Conservation (phyloP, 495 filamentous ascomycete genomes). For the Clohesyomyces aquaticus region DNA sequence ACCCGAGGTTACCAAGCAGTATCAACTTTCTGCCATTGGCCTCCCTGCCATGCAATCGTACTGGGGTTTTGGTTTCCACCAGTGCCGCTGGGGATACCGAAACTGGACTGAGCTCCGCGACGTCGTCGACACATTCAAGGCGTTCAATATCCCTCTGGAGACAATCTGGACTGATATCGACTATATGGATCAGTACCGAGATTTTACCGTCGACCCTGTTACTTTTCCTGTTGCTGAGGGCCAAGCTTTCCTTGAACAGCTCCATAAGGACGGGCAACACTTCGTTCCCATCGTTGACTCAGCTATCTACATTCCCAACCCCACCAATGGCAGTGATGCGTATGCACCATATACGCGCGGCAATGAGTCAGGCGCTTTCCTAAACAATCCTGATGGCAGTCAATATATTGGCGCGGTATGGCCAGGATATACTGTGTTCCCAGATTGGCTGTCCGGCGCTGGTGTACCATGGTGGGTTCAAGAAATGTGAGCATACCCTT, state of each 20-base stretch:
- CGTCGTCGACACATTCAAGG: slow-evolving; percentile 62
- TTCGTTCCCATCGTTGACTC: slow-evolving; percentile 86
- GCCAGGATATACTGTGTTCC: slow-evolving; percentile 67
- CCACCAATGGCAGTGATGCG: slow-evolving; percentile 69
- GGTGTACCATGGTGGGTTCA: slow-evolving; percentile 72
- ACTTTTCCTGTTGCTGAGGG: slow-evolving; percentile 56
- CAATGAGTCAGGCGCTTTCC: slow-evolving; percentile 61
- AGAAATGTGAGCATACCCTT: slow-evolving; percentile 62
- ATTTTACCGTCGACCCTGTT: slow-evolving; percentile 61
- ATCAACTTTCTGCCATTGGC: slow-evolving; percentile 59
- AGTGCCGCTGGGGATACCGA: slow-evolving; percentile 68
- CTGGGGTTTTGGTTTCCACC: slow-evolving; percentile 63
- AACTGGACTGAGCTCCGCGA: slow-evolving; percentile 60
- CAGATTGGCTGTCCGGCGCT: slow-evolving; percentile 63
- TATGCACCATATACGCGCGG: slow-evolving; percentile 72
- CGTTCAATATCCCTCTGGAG: slow-evolving; percentile 65
- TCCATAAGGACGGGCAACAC: slow-evolving; percentile 71
- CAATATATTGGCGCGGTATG: slow-evolving; percentile 67
- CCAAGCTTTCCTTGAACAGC: slow-evolving; percentile 62
- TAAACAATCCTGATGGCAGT: slow-evolving; percentile 66
- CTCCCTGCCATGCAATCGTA: slow-evolving; percentile 61
- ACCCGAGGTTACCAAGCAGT: slow-evolving; percentile 60
- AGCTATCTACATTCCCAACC: slow-evolving; percentile 78
- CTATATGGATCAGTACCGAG: slow-evolving; percentile 57
- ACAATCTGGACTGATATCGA: slow-evolving; percentile 65